phyloP scores from a whole-genome alignment of 2,329 filamentous ascomycete genomes.

The Alternaria angustiovoidea region DNA sequence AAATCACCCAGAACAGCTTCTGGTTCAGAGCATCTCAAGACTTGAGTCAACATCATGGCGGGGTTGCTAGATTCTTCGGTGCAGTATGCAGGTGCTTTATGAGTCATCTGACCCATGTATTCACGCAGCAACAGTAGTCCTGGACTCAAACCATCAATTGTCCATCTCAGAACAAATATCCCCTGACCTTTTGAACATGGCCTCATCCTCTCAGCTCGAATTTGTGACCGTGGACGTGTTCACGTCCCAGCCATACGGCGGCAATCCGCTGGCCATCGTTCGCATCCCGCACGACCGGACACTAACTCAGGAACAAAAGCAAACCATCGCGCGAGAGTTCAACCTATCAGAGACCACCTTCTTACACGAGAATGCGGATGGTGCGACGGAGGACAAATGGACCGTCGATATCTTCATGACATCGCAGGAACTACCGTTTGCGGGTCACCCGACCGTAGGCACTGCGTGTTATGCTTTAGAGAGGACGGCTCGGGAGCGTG shows the following conservation, averaged over 20 bases:
- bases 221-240: slow-evolving; percentile 59
- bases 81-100: slow-evolving; percentile 6
- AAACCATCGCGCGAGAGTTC: slow-evolving; percentile 64
- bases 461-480: slow-evolving; percentile 59
- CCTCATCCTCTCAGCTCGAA: slow-evolving; percentile 32
- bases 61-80: background rate
- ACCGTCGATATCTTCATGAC: slow-evolving; percentile 64
- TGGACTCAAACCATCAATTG: background rate
- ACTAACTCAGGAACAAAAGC: slow-evolving; percentile 60
- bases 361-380: slow-evolving; percentile 51
- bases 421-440: slow-evolving; percentile 62
- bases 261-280: slow-evolving; percentile 67
- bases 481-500: slow-evolving; percentile 33
- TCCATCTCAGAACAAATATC: background rate
- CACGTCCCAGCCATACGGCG: slow-evolving; percentile 56
- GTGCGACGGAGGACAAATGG: slow-evolving; percentile 45
- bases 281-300: slow-evolving; percentile 50
- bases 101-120: slow-evolving; percentile 13
- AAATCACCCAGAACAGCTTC: background rate
- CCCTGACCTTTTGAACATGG: slow-evolving; percentile 18
- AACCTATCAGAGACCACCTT: slow-evolving; percentile 67
- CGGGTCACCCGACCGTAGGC: slow-evolving; percentile 66
- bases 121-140: background rate
- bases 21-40: background rate
- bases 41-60: background rate